Base-by-base conservation (phyloP, 2,329 filamentous ascomycete genomes). In the Colletotrichum orbiculare region DNA sequence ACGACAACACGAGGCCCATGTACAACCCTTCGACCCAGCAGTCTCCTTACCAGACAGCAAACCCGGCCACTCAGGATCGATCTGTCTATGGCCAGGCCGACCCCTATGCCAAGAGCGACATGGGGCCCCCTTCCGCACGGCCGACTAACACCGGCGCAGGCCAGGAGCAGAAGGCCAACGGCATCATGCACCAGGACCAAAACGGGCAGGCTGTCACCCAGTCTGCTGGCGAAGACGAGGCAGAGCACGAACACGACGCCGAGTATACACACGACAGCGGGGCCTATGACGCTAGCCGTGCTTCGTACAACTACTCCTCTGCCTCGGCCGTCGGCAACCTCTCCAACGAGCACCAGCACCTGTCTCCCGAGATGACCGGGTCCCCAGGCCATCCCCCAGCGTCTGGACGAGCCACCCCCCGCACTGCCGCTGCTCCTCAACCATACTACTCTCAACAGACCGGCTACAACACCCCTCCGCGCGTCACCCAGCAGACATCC, bases 181-280 rank as follows among this genome's bases (percentile, higher is more conserved):
- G 91, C 65, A 85, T 91, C 72, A 85, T 92, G 71, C 83, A 87
- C 69, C 70, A 78, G 35, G 75, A 76, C 60, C 85, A 87, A 69
- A 78, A 79, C 69, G 84, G 84, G 68, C 85, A 87, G 41, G 83
- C 83, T 67, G 84, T 86, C 63, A 74, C 81, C 59, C 84, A 87
- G 70, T 76, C 79, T 50, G 78, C 82, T 9, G 83, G 82, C 25
- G 90, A 92, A 39, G 89, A 91, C 56, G 90, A 91, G 71, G 82
- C 84, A n/a, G 88, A 90, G n/a, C 86, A 91, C 66, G 90, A 95
- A 68, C 88, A 92, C 68, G 89, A 92, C 71, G 83, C 89, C 35
- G 94, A 97, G 78, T 97, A 97, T 79, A 94, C 94, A 25, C 94
- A 97, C 73, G 90, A 92, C 73, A 91, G 89, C 75, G 88, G 87